phyloP scores from a whole-genome alignment of 345 rosid species.

The Lepidium aucheri region DNA sequence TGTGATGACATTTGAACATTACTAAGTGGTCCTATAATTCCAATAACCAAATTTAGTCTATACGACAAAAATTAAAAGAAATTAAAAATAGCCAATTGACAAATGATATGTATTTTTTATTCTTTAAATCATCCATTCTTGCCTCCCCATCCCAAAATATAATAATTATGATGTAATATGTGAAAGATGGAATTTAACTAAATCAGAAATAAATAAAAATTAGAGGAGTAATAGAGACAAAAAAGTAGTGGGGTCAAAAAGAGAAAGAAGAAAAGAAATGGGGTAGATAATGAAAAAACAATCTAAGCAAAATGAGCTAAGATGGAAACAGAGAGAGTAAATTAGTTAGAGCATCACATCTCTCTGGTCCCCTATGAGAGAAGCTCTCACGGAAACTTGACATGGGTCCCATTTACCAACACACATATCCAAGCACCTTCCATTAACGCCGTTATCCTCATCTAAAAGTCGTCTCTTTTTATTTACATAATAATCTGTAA shows the following conservation, averaged over 20 bases:
- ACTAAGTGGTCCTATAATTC: slow-evolving; percentile 19
- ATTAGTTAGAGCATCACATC: slow-evolving; percentile 34
- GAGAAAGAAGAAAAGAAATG: slow-evolving; percentile 17
- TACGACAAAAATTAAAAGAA: neutral
- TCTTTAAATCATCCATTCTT: neutral
- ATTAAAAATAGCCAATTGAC: neutral
- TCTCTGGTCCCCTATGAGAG: slow-evolving; percentile 23
- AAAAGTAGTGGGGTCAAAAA: slow-evolving; percentile 24
- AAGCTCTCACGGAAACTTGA: slow-evolving; percentile 22
- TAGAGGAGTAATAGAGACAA: no score
- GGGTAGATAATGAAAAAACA: slow-evolving; percentile 8
- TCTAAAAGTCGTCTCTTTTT: neutral
- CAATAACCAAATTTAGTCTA: neutral
- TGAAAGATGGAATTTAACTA: neutral
- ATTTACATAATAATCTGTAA: neutral
- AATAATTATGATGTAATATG: neutral
- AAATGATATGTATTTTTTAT: neutral
- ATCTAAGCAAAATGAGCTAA: slow-evolving; percentile 15
- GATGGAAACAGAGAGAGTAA: neutral
- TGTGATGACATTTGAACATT: slow-evolving; percentile 5
- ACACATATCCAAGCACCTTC: slow-evolving; percentile 19
- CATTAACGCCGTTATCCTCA: slow-evolving; percentile 10
- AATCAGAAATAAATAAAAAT: neutral
- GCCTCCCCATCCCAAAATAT: neutral
- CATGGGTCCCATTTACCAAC: slow-evolving; percentile 15